Evolutionary conservation across 2,329 filamentous ascomycete species (phyloP), one percentile per base, ranked within the genome.

Genomic region (Fusarium multiceps): DNA sequence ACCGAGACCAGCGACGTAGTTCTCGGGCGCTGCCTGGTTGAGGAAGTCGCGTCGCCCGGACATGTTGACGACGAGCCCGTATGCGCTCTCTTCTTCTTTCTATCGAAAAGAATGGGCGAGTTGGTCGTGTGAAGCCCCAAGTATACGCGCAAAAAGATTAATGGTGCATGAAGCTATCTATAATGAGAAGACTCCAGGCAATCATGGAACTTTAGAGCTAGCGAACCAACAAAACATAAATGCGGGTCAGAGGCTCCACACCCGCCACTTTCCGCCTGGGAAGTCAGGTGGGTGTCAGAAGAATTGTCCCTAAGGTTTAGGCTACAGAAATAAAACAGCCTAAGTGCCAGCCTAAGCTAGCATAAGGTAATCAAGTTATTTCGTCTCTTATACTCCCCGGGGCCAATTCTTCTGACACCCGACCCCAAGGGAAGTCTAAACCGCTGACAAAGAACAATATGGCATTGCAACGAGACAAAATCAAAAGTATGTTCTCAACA

Each of bases 1-100:
- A 82, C 96, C 96, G 69, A 99, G 90, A 88, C 96, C 96, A 70
- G 96, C 96, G 69, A 99, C 95, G 77, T 95, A 95, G 80, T 94
- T 95, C 75, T 94, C 92, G 14, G 92, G 92, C 58, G 92, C 92
- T 67, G 92, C 90, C 81, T 97, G 94, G 81, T 88, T 94, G 65
- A 98, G 82, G 77, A 98, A 98, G 81, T 98, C 94, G 77, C 88
- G 87, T 84, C 93, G 91, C 75, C 80, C 82, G 51, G 86, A 81
- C 86, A 88, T 88, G n/a, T 68, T 81, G 66, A 65, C 69, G 50
- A 58, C 55, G 54, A 45, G 41, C 55, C 55, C 46, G 48, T 51
- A 61, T 64, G 63, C 63, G 55, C 71, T 72, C 49, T 51, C 50
- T 54, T 63, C 23, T 25, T 25, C 50, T 42, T 61, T 23, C 25